These are phyloP conservation scores for Puccinia triticina DNA, from an alignment of 1,284 basidiomycete genomes.

Conservation along the genomic window DNA sequence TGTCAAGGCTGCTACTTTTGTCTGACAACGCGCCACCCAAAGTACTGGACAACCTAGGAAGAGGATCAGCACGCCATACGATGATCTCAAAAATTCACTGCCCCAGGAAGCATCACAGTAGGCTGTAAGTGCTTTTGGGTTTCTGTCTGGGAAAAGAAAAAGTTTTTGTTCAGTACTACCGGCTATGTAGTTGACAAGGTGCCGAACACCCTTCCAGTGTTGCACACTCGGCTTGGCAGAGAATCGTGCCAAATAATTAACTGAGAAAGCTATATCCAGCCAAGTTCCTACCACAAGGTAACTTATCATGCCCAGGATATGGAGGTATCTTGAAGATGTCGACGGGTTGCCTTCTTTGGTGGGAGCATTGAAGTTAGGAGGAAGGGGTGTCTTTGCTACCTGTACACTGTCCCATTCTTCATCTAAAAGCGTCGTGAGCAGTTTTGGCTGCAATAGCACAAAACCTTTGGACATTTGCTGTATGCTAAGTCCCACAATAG, in stretches of 20 bases:
- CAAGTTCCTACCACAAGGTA: background rate
- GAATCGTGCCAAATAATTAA: background rate
- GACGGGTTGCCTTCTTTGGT: background rate
- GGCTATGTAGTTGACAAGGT: background rate
- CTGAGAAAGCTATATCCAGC: too few relatives aligned
- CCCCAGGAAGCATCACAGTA: too few relatives aligned
- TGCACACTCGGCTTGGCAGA: background rate
- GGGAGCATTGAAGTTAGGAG: background rate
- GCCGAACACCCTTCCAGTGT: background rate
- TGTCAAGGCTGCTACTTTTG: background rate
- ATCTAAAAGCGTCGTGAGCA: background rate
- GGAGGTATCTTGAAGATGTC: background rate
- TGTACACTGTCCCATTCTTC: background rate
- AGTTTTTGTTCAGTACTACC: background rate
- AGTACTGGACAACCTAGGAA: background rate
- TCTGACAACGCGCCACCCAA: background rate
- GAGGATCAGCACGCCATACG: too few relatives aligned
- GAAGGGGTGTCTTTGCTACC: background rate
- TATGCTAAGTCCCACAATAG: background rate
- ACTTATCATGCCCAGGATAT: background rate
- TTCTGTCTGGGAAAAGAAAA: background rate
- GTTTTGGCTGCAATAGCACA: background rate
- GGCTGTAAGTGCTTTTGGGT: background rate
- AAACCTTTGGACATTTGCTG: background rate
- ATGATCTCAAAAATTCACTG: too few relatives aligned